Base-by-base conservation (phyloP, 164 flowering plant species). In the Dillenia turbinata region DNA sequence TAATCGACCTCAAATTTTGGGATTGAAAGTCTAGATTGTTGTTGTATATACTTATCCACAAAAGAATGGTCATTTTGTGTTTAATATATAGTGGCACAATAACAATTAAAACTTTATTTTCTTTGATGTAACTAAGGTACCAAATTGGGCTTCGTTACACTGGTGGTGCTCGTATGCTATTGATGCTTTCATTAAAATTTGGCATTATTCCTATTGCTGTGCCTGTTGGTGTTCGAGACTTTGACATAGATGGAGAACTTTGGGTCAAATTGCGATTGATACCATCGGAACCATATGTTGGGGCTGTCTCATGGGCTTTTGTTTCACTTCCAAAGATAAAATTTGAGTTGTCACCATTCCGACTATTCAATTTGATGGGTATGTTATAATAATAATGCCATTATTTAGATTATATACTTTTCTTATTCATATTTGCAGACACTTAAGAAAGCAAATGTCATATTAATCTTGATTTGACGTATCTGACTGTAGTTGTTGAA, bases 201-300 rank as follows among this genome's bases (percentile, higher is more conserved):
- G 81, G 97, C 54, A 67, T 93, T 49, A 63, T 90, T 52, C 98
- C 98, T 12, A 72, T 93, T 56, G 73, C 65, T 49, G 87, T 93
- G 66, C 98, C 98, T 10, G 94, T 93, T 73, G 85, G 89, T 63
- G 78, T 90, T 60, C 83, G 91, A 9, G 83, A 94, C 73, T 90
- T 94, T 81, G 98, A 94, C 67, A 87, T 94, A 78, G 98, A 94
- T 66, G 98, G 98, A 57, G 98, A 93, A 72, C 86, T 93, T 43
- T 94, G 98, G 98, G 98, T 90, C 16, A 90, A 94, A 73, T 66
- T 94, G 78, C 81, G 97, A 40, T 60, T 94, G 62, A 89, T 94
- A 76, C 98, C 97, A 44, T 75, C 94, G 58, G 96, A 85, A 63
- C 98, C 98, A 57, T 94, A 89, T 89, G 95, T 94, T 8, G 98